Evolutionary conservation across 495 filamentous ascomycete genomes (phyloP).

Genomic region (Choiromyces venosus): DNA sequence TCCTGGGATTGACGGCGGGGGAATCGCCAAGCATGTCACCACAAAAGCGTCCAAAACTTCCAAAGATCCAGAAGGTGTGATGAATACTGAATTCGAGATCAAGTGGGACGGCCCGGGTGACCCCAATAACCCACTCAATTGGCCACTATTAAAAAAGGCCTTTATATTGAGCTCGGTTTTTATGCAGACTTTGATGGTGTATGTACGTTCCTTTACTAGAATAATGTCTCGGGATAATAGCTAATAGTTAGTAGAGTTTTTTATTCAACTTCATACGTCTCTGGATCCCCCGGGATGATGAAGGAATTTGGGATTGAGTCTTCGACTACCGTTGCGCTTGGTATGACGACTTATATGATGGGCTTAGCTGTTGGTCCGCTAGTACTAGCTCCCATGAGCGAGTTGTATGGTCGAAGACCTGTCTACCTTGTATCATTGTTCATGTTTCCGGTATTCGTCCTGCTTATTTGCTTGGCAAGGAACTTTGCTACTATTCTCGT

Average conservation of each 20-base stretch:
- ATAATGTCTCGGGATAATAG: not conserved
- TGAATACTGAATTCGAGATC: slow-evolving; percentile 58
- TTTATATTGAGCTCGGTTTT: slow-evolving; percentile 60
- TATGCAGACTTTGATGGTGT: slow-evolving; percentile 66
- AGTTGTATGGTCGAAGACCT: slow-evolving; percentile 70
- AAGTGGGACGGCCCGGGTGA: slow-evolving; percentile 62
- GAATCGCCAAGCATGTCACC: not conserved
- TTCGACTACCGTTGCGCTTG: slow-evolving; percentile 60
- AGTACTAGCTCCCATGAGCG: slow-evolving; percentile 67
- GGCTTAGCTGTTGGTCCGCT: slow-evolving; percentile 69
- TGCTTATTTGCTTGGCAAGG: slow-evolving; percentile 64
- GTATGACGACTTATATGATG: slow-evolving; percentile 71
- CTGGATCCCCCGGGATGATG: slow-evolving; percentile 61
- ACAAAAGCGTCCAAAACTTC: slow-evolving; percentile 15
- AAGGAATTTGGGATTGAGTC: slow-evolving; percentile 56
- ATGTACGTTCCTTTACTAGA: slow-evolving; percentile 24
- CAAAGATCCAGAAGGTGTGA: slow-evolving; percentile 10
- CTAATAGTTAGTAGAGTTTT: slow-evolving; percentile 52
- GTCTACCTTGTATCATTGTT: slow-evolving; percentile 64
- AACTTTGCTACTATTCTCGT: slow-evolving; percentile 61
- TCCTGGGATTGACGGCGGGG: slow-evolving; percentile 7
- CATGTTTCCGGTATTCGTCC: slow-evolving; percentile 60
- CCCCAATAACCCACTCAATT: slow-evolving; percentile 67
- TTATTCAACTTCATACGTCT: slow-evolving; percentile 84
- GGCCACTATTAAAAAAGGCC: slow-evolving; percentile 62